A percentile compares a stretch with the other conserved stretches of the same genome.
Conservation (phyloP, 2,329 filamentous ascomycete genomes). For the Sporothrix humicola region DNA sequence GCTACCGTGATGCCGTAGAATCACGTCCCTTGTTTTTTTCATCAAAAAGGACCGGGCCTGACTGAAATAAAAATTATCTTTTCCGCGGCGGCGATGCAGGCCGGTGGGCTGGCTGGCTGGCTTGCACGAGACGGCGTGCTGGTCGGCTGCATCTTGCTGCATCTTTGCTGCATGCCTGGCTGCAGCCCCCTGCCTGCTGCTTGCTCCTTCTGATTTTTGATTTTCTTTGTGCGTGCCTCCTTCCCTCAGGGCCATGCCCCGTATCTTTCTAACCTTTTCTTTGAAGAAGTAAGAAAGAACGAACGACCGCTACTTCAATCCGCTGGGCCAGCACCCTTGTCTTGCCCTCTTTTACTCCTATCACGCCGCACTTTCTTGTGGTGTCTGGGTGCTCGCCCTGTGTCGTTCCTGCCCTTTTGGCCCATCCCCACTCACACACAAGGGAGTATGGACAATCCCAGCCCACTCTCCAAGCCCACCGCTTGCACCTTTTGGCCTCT, state of each 20-base stretch:
- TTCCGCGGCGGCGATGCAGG: background rate
- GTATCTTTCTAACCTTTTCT: constrained; percentile 8
- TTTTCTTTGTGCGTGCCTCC: background rate
- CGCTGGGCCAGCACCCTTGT: constrained; percentile 4
- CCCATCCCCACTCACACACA: constrained; percentile 25
- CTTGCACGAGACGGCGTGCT: background rate
- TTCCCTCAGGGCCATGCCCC: background rate
- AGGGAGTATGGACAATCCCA: background rate
- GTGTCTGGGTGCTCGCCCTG: background rate
- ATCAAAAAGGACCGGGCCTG: background rate
- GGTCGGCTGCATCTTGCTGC: constrained; percentile 19
- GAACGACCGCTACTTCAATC: constrained; percentile 4
- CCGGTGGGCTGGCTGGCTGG: background rate
- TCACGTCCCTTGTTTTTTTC: background rate
- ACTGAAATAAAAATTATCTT: background rate
- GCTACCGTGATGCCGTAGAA: constrained; percentile 16
- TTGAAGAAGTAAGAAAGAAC: constrained; percentile 9
- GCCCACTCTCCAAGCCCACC: constrained; percentile 15
- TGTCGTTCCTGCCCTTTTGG: constrained; percentile 29
- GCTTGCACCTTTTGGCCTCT: constrained; percentile 8
- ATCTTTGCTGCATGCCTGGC: constrained; percentile 8
- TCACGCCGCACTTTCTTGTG: constrained; percentile 18
- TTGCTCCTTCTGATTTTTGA: background rate
- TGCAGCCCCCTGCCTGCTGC: constrained; percentile 17
- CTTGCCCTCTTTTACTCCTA: background rate